phyloP scores from a whole-genome alignment of 306 rosid genomes.

The Phaseolus lunatus region DNA sequence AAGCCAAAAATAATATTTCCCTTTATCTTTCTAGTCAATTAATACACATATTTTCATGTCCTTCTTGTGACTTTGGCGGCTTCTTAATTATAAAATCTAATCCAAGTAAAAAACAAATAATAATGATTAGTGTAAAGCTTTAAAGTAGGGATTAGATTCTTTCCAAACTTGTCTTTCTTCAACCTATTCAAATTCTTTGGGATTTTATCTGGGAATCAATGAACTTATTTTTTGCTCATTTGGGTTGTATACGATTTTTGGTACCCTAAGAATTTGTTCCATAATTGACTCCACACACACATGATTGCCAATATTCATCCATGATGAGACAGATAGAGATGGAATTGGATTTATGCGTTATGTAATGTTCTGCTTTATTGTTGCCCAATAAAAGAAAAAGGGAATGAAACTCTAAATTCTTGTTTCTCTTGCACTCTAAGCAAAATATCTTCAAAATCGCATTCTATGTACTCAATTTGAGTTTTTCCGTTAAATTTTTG shows the following conservation, averaged over 20 bases:
- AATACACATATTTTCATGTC: slow-evolving; percentile 1
- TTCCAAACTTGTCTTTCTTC: slow-evolving; percentile 16
- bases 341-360: slow-evolving; percentile 11
- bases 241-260: not conserved
- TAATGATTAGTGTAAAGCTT: not conserved
- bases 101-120: not conserved
- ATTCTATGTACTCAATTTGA: not conserved
- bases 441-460: not conserved
- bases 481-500: not conserved
- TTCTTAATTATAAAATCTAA: not conserved
- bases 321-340: slow-evolving; percentile 6
- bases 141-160: slow-evolving; percentile 14
- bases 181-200: not conserved
- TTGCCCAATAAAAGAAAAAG: not conserved
- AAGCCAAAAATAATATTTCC: not conserved
- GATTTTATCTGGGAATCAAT: not conserved
- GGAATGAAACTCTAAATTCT: not conserved
- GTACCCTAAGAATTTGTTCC: not conserved
- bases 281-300: not conserved
- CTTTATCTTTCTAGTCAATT: too few relatives aligned
- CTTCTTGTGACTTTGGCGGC: not conserved
- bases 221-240: not conserved
- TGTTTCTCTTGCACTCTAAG: not conserved
- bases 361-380: not conserved
- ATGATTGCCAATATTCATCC: not conserved